These are phyloP conservation scores for Immersiporthe knoxdaviesiana DNA, from an alignment of 2,329 filamentous ascomycete genomes.

Conservation along the genomic window DNA sequence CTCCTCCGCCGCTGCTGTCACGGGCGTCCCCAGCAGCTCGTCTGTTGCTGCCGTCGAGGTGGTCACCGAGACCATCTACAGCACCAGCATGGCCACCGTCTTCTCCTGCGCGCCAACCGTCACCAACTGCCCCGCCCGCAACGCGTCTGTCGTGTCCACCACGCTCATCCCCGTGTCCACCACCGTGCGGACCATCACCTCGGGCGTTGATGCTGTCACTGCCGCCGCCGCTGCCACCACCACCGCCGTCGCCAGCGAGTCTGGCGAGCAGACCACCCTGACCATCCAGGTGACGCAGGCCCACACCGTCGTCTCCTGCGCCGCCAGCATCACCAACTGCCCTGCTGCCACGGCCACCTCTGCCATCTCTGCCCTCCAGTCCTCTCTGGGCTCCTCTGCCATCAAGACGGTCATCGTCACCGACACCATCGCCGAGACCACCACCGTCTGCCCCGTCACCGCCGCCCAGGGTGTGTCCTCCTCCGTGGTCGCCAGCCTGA, in stretches of 20 bases:
- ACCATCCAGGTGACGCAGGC: conserved; percentile 27
- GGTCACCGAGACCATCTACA: conserved; percentile 30
- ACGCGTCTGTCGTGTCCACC: conserved; percentile 27
- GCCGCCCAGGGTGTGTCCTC: conserved; percentile 24
- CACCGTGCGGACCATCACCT: conserved; percentile 20
- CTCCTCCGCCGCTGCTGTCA: conserved; percentile 1
- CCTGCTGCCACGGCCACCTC: conserved; percentile 31
- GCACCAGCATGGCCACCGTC: conserved; percentile 31
- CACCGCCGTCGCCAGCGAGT: not conserved
- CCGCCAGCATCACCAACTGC: conserved; percentile 37
- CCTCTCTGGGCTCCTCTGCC: conserved; percentile 28
- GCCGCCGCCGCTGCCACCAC: conserved; percentile 14
- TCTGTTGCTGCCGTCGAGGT: conserved; percentile 16
- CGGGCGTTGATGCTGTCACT: conserved; percentile 22
- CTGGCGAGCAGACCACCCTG: conserved; percentile 27
- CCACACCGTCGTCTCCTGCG: conserved; percentile 38
- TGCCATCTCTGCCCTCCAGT: conserved; percentile 21
- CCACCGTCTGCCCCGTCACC: conserved; percentile 35
- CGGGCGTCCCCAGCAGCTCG: conserved; percentile 16
- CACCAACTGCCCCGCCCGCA: conserved; percentile 35
- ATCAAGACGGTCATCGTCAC: conserved; percentile 34
- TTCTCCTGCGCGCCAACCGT: conserved; percentile 34
- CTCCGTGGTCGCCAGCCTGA: conserved; percentile 25
- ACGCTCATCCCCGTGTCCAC: conserved; percentile 30
- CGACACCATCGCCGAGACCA: conserved; percentile 32